Percentiles rank a stretch among this genome's conserved stretches.
phyloP scores from a whole-genome alignment of 352 stramenopile genomes.

The Blastocystis hominis region DNA sequence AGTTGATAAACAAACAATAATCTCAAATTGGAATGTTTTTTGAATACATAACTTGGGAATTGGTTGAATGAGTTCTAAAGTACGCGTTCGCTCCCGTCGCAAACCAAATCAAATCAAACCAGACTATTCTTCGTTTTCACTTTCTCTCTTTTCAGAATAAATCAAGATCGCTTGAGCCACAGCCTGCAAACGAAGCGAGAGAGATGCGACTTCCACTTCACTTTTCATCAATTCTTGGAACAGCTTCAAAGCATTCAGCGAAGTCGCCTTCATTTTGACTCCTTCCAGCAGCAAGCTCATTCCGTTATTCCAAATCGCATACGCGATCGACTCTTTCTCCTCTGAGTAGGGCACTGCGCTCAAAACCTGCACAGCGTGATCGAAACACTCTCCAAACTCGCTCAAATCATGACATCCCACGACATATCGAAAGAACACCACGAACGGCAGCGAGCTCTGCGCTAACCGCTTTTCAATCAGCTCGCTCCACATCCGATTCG shows the following conservation, averaged over 20 bases:
- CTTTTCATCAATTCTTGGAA: background rate
- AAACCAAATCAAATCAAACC: no score
- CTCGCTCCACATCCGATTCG: background rate
- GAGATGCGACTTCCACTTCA: background rate
- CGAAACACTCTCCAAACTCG: background rate
- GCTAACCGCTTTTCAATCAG: constrained; percentile 1
- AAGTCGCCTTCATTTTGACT: background rate
- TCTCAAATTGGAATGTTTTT: background rate
- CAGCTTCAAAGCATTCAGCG: background rate
- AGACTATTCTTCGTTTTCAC: background rate
- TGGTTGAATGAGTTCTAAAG: background rate
- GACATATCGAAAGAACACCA: constrained; percentile 14
- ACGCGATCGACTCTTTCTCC: background rate
- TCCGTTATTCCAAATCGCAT: background rate
- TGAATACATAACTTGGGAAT: background rate
- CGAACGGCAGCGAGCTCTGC: background rate
- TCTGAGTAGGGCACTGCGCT: background rate
- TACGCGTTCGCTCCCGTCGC: background rate
- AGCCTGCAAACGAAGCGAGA: background rate
- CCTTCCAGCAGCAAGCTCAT: background rate
- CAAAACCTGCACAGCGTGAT: background rate
- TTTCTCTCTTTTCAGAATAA: background rate
- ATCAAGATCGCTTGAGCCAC: background rate
- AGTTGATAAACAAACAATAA: background rate
- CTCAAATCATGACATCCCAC: background rate